These are phyloP conservation scores for Arthroderma sp. DNA, from an alignment of 2,329 filamentous ascomycete species.

Conservation along the genomic window DNA sequence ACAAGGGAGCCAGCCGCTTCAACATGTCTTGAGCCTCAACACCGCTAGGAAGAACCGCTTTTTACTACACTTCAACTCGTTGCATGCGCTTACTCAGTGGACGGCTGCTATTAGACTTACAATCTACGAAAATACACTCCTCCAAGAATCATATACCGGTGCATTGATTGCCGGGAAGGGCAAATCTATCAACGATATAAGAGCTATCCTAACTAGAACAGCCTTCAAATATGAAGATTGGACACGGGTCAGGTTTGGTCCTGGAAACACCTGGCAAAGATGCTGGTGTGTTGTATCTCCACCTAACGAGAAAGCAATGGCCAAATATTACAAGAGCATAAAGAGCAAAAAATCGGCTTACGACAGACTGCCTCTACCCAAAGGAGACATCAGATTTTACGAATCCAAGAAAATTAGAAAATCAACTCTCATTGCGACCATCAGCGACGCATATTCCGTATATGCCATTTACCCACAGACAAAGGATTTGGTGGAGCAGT, in stretches of 20 bases:
- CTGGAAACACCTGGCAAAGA: constrained; percentile 86
- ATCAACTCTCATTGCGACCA: constrained; percentile 74
- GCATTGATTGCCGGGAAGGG: constrained; percentile 92
- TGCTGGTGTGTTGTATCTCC: constrained; percentile 94
- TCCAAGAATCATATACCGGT: constrained; percentile 94
- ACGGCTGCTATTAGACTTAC: constrained; percentile 83
- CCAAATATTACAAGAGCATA: constrained; percentile 67
- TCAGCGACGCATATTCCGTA: constrained; percentile 78
- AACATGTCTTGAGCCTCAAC: constrained; percentile 90
- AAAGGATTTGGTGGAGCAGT: constrained; percentile 85
- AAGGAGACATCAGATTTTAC: constrained; percentile 90
- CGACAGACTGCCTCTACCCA: constrained; percentile 59
- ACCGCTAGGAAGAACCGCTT: constrained; percentile 94
- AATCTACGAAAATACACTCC: constrained; percentile 83
- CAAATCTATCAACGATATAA: constrained; percentile 78
- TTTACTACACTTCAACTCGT: constrained; percentile 87
- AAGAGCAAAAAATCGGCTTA: constrained; percentile 68
- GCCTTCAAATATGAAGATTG: constrained; percentile 73
- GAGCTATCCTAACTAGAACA: constrained; percentile 70
- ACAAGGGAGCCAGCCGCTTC: constrained; percentile 62
- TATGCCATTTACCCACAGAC: constrained; percentile 95
- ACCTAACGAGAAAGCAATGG: constrained; percentile 83
- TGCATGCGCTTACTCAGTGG: constrained; percentile 89
- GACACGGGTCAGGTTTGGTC: constrained; percentile 89
- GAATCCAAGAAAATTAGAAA: constrained; percentile 92